Evolutionary conservation across 805 yeast species (phyloP), one percentile per base, ranked within the genome.

Genomic region (Wickerhamomyces alni): DNA sequence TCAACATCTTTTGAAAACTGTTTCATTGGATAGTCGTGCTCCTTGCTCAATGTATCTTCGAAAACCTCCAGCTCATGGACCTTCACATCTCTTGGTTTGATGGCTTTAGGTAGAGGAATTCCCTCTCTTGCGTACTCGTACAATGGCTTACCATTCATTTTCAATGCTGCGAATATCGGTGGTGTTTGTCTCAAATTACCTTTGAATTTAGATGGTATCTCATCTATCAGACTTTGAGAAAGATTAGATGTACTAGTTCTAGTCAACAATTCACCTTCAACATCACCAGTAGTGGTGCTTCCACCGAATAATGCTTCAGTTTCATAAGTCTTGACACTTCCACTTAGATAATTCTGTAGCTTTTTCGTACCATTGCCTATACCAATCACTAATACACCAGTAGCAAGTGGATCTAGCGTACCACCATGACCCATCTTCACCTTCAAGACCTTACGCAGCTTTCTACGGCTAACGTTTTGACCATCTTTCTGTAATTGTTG

Each of bases 381-480:
- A 5, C 99, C 99, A 40, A 93, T 70, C 2, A 94, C 91, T 31
- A 86, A 61, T 1, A 91, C 89, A 10, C 99, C 99, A n/a, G 88
- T 80, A 0, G 99, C 99, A 32, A 86, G 63, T 0, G 98, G 97
- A 55, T 93, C 99, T 29, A 93, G 67, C 0, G 99, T 93, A 9
- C 99, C 99, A 16, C 99, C 99, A 60, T 93, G 99, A 1, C 99
- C 99, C 69, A 91, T 82, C 55, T 93, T 93, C 26, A 89, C 79
- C 51, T 80, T 80, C 6, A 63, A 50, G 4, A 74, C 65, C 25
- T 69, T 68, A 18, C 71, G 64, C 22, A 74, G 66, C 42, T 75
- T 74, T 39, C 75, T 71, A 43, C 73, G 70, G 33, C 76, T 70
- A 28, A 77, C 69, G 39, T 65, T 68, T 38, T 74, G 67, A 55